Conservation (phyloP, 2,329 filamentous ascomycete species). For the Emydomyces testavorans region DNA sequence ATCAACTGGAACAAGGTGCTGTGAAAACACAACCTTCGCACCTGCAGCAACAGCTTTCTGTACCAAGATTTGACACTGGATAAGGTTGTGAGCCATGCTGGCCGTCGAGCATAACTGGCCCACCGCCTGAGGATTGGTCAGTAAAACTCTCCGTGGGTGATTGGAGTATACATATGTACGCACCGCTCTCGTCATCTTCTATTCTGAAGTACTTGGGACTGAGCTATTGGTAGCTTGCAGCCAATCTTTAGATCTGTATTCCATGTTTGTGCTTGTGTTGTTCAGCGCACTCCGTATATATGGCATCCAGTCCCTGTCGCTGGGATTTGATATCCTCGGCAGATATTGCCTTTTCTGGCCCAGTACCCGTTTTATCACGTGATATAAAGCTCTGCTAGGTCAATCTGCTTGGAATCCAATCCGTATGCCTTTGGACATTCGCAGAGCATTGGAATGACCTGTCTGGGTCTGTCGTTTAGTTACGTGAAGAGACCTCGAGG, state of each 20-base stretch:
- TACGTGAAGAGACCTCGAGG: no score
- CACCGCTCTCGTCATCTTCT: conserved; percentile 17
- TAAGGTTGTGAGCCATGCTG: conserved; percentile 65
- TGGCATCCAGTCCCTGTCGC: conserved; percentile 1
- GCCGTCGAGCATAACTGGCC: conserved; percentile 82
- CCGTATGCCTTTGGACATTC: no score
- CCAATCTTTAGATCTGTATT: no score
- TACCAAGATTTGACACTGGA: conserved; percentile 62
- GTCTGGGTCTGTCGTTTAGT: no score
- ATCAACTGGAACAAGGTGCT: conserved; percentile 11
- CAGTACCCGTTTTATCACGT: not conserved
- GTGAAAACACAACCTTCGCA: conserved; percentile 52
- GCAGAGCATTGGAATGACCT: no score
- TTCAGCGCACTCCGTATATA: not conserved
- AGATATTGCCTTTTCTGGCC: not conserved
- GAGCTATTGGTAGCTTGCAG: no score
- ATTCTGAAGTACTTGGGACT: not conserved
- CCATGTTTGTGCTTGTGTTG: no score
- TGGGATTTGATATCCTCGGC: conserved; percentile 3
- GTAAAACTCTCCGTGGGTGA: conserved; percentile 10
- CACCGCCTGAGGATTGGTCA: conserved; percentile 50
- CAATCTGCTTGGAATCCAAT: not conserved
- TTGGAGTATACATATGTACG: not conserved
- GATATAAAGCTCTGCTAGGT: not conserved
- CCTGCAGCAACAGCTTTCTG: conserved; percentile 61